Conservation (phyloP, 1,284 basidiomycete genomes). For the Peniophora sp. region DNA sequence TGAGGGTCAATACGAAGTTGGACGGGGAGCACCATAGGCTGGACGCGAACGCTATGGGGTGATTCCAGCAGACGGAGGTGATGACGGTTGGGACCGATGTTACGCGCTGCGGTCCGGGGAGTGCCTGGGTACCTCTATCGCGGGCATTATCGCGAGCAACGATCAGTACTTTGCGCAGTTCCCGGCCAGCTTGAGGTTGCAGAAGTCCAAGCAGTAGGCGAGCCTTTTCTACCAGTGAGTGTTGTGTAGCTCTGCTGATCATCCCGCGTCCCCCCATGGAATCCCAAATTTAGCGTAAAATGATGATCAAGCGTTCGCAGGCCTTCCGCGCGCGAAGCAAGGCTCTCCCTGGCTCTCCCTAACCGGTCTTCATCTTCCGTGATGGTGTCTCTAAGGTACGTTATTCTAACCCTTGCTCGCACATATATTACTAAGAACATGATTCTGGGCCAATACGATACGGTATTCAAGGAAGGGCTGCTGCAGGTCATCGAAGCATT, state of each 20-base stretch:
- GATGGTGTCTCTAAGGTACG: slow-evolving; percentile 72
- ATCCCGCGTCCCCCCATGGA: slow-evolving; percentile 45
- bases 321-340: slow-evolving; percentile 47
- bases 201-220: slow-evolving; percentile 60
- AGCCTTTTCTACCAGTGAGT: neutral
- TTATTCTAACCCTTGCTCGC: slow-evolving; percentile 1
- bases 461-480: slow-evolving; percentile 50
- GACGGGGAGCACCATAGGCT: slow-evolving; percentile 70
- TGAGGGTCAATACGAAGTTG: slow-evolving; percentile 66
- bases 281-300: slow-evolving; percentile 54
- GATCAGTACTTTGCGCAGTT: slow-evolving; percentile 64
- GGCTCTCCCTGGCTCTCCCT: slow-evolving; percentile 44
- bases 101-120: slow-evolving; percentile 57
- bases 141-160: slow-evolving; percentile 67
- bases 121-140: slow-evolving; percentile 60
- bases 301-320: slow-evolving; percentile 63
- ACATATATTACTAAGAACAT: neutral
- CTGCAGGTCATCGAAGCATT: slow-evolving; percentile 50
- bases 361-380: slow-evolving; percentile 62
- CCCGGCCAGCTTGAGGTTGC: slow-evolving; percentile 59
- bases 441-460: slow-evolving; percentile 61
- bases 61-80: slow-evolving; percentile 57
- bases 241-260: too few species aligned
- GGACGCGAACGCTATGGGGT: slow-evolving; percentile 43
- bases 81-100: slow-evolving; percentile 81